These are phyloP conservation scores for Pythium sp. DNA, from an alignment of 352 stramenopile genomes.

Conservation along the genomic window DNA sequence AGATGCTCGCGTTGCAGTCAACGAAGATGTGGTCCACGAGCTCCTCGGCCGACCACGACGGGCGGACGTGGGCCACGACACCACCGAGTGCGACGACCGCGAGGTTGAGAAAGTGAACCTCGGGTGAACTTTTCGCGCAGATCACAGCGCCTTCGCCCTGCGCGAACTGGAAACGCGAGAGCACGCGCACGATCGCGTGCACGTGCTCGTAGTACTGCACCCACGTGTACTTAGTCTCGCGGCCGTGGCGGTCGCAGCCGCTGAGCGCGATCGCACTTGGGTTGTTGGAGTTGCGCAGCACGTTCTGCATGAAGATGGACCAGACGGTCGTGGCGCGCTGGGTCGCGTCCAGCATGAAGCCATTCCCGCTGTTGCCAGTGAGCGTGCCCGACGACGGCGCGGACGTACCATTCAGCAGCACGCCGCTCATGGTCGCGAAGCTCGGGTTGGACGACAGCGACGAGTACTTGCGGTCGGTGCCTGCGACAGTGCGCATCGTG, in stretches of 20 bases:
- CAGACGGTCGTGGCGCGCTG: conserved; percentile 11
- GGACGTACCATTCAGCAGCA: conserved; percentile 1
- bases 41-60: conserved; percentile 49
- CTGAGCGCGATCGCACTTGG: conserved; percentile 17
- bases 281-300: conserved; percentile 16
- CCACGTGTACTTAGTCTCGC: conserved; percentile 30
- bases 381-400: not conserved
- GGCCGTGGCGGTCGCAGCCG: conserved; percentile 2
- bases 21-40: conserved; percentile 54
- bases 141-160: conserved; percentile 61
- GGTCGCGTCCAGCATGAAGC: conserved; percentile 11
- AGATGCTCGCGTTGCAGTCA: conserved; percentile 41
- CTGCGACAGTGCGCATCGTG: not conserved
- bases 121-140: conserved; percentile 35
- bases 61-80: conserved; percentile 53
- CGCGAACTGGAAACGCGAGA: conserved; percentile 54
- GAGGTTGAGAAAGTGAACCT: conserved; percentile 61
- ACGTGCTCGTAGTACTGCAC: conserved; percentile 30
- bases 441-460: conserved; percentile 4
- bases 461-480: conserved; percentile 14
- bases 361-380: not conserved
- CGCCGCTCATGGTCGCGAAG: conserved; percentile 5
- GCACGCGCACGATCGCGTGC: conserved; percentile 33
- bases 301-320: conserved; percentile 19
- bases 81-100: conserved; percentile 53